Evolutionary conservation across 2,329 filamentous ascomycete genomes (phyloP), one percentile per base, ranked within the genome.

Genomic region (Penicillium digitatum): DNA sequence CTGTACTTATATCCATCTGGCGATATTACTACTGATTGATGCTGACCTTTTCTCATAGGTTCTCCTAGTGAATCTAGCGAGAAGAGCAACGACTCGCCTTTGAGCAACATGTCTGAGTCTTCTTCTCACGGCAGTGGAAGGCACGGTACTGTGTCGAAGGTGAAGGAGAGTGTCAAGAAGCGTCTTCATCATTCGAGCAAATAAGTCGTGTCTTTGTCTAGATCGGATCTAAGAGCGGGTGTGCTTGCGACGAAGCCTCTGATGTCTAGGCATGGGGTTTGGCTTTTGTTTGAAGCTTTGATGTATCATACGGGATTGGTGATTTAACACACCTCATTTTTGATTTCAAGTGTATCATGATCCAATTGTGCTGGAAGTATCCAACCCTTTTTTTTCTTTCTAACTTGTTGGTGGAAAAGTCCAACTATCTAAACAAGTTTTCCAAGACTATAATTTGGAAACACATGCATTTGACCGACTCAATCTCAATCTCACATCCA

Each of bases 161-260:
- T 65, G 32, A 65, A 65, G 54, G 62, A 64, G 53, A 54, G 52
- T 9, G 35, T 65, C 34, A 59, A 56, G 37, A 65, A 61, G 54
- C 61, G 64, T 39, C 43, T 54, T 16, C 49, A 52, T 40, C 52
- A 57, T 22, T 54, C 43, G 7, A 55, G 54, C 48, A 53, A 58
- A 35, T 50, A 34, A 24, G 5, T 14, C 27, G 16, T 12, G 6
- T 7, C 14, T 18, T 24, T 26, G 12, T 26, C 26, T n/a, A 18
- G 10, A 32, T 14, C 3, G 3, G 18, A 48, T 26, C 26, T n/a
- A 18, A 10, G 2, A 26, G 39, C 26, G 26, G 11, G 7, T 50
- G 12, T 34, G 32, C 12, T 26, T 35, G 24, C 31, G 26, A 29
- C 1, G 20, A 34, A 26, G 34, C 18, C 18, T 29, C 12, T 2